Conservation (phyloP, 2,329 filamentous ascomycete genomes). For the Clarireedia paspali region DNA sequence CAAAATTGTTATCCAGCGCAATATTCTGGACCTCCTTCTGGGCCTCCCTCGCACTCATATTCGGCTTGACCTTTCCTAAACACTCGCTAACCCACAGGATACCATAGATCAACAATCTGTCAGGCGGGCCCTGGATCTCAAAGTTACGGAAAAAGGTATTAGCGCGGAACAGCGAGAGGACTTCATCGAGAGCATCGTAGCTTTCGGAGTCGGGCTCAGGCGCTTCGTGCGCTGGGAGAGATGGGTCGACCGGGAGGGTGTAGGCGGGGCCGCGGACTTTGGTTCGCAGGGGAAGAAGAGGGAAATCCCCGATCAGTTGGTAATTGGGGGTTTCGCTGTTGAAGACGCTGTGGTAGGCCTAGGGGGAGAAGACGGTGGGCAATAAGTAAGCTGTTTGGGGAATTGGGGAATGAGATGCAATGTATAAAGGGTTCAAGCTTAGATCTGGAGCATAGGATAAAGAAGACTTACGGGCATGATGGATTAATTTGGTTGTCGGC, state of each 20-base stretch:
- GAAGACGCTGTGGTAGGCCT: conserved; percentile 99
- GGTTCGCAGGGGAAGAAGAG: conserved; percentile 87
- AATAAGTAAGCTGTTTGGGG: not conserved
- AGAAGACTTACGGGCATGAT: not conserved
- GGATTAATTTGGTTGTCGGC: not conserved
- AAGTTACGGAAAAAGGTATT: conserved; percentile 99
- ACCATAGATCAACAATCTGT: conserved; percentile 91
- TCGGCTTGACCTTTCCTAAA: conserved; percentile 76
- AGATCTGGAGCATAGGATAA: not conserved
- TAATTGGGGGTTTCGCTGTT: conserved; percentile 56
- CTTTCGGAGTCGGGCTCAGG: conserved; percentile 82
- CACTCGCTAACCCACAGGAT: conserved; percentile 93
- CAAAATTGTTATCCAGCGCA: conserved; percentile 88
- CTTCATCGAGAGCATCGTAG: conserved; percentile 95
- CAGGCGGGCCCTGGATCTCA: conserved; percentile 93
- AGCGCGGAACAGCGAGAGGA: conserved; percentile 85
- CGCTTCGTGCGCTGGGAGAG: conserved; percentile 39
- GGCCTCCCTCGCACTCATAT: conserved; percentile 52
- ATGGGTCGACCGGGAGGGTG: conserved; percentile 56
- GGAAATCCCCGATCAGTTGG: conserved; percentile 75
- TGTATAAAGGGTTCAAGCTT: no score
- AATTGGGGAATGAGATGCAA: not conserved
- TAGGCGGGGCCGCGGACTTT: conserved; percentile 93
- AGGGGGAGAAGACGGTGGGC: conserved; percentile 1
- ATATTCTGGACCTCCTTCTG: conserved; percentile 78